Evolutionary conservation across 768 basidiomycete species (phyloP), one percentile per base, ranked within the genome.

Genomic region (Tulasnella sp.): DNA sequence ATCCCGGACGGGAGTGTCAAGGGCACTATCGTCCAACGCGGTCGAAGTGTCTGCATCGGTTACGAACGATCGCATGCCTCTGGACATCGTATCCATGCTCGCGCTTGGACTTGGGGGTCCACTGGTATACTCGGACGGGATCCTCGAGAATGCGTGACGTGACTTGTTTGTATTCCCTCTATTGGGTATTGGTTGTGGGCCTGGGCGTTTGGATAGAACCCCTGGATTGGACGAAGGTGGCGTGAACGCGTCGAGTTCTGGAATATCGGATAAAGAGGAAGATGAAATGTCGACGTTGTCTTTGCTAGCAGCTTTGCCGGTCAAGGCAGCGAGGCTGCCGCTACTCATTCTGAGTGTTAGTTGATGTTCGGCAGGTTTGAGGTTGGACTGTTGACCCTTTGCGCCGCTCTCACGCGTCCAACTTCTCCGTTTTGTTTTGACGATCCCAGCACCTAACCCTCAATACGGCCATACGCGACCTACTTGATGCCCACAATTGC

Each of bases 221-320:
- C 69, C 37, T 70, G 69, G 69, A 38, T 38, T 38, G 36, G 69
- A 70, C 17, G 72, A 45, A 9, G 72, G 40, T 11, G 29, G 3
- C 0, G n/a, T 52, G 34, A 45, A 42, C 40, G 31, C 49, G 49
- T 45, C 49, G 45, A 45, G 11, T 31, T 72, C 72, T 38, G 49
- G 40, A 34, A 39, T 45, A 36, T 71, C 69, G 4, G 69, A 45
- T 12, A 72, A 36, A 39, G 72, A 45, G 6, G 40, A 34, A 6
- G 72, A 42, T 19, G 72, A 72, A 19, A 72, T 72, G 40, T 72
- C 72, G 34, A 72, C 49, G 40, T 72, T 72, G 49, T 72, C 72
- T n/a, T 54, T 72, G 42, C 49, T 42, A 19, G 39, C 72, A 19
- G 31, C 40, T 72, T 72, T 72, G 29, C 42, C 14, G 31, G 49